Conservation (phyloP, 371 early-diverging fungal genomes). For the Mortierella sp. region DNA sequence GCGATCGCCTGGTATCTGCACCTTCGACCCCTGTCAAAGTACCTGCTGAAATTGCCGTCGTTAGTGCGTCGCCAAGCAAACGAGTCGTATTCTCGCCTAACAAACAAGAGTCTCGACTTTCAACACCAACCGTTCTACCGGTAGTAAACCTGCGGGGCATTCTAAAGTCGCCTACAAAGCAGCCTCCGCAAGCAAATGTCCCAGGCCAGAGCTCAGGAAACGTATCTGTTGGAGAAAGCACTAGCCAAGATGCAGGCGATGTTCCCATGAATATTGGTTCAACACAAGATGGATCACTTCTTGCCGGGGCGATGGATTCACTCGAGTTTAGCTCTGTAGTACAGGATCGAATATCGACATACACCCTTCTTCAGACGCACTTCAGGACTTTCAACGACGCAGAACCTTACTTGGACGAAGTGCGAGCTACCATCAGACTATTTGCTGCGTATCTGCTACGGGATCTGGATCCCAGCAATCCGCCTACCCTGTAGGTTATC, state of each 20-base stretch:
- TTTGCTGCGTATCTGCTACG: slow-evolving; percentile 14
- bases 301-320: too few species aligned
- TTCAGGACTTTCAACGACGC: slow-evolving; percentile 19
- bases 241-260: too few species aligned
- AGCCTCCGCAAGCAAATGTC: too few species aligned
- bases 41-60: slow-evolving; percentile 36
- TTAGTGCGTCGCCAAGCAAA: slow-evolving; percentile 31
- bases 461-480: slow-evolving; percentile 22
- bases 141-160: slow-evolving; percentile 22
- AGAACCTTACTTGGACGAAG: slow-evolving; percentile 9
- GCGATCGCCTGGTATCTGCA: too few species aligned
- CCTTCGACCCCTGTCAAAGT: slow-evolving; percentile 5
- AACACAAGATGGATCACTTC: too few species aligned
- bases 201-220: neutral
- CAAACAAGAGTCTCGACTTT: slow-evolving; percentile 30
- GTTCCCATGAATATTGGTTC: too few species aligned
- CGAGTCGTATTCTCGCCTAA: slow-evolving; percentile 41
- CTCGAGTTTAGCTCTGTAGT: too few species aligned
- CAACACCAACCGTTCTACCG: slow-evolving; percentile 6
- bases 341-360: slow-evolving; percentile 10
- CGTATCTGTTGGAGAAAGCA: too few species aligned
- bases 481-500: slow-evolving; percentile 17
- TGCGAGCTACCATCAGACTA: slow-evolving; percentile 14
- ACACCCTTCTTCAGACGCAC: slow-evolving; percentile 15
- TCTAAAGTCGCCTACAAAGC: slow-evolving; percentile 18